Evolutionary conservation across 345 rosid genomes (phyloP).

Genomic region (Hibiscus syriacus): DNA sequence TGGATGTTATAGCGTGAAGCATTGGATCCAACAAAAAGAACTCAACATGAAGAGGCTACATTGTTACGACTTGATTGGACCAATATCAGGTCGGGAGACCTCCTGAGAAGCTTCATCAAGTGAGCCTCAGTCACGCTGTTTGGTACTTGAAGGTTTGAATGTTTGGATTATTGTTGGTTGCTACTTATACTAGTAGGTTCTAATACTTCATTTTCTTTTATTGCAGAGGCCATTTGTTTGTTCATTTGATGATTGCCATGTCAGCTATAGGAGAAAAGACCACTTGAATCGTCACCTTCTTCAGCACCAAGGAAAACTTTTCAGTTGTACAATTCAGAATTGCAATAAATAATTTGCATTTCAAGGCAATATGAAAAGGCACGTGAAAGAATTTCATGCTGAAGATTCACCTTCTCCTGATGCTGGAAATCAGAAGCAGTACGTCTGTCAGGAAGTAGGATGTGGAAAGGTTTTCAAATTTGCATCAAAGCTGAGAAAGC

Average conservation of each 20-base stretch:
- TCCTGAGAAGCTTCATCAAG: conserved; percentile 98
- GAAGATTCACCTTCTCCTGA: conserved; percentile 15
- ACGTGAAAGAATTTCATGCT: conserved; percentile 44
- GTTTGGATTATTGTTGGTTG: neutral
- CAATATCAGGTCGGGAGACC: conserved; percentile 99
- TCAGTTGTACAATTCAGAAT: conserved; percentile 49
- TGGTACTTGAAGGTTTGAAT: conserved; percentile 35
- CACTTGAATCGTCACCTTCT: conserved; percentile 77
- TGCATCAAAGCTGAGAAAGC: conserved; percentile 53
- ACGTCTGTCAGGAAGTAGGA: conserved; percentile 59
- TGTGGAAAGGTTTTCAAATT: conserved; percentile 73
- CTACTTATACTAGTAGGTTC: neutral
- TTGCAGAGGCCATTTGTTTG: conserved; percentile 71
- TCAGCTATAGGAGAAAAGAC: conserved; percentile 83
- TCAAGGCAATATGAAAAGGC: conserved; percentile 57
- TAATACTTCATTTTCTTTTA: neutral
- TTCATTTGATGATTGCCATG: conserved; percentile 51
- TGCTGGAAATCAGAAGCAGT: conserved; percentile 22
- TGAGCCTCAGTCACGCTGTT: conserved; percentile 75
- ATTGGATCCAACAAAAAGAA: conserved; percentile 95
- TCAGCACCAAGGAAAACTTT: conserved; percentile 67
- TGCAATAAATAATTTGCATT: conserved; percentile 43
- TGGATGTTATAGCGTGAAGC: conserved; percentile 63
- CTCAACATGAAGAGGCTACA: conserved; percentile 96
- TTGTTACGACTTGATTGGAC: conserved; percentile 53